These are phyloP conservation scores for Magnolia officinalis DNA, from an alignment of 164 flowering plant genomes.

Conservation along the genomic window DNA sequence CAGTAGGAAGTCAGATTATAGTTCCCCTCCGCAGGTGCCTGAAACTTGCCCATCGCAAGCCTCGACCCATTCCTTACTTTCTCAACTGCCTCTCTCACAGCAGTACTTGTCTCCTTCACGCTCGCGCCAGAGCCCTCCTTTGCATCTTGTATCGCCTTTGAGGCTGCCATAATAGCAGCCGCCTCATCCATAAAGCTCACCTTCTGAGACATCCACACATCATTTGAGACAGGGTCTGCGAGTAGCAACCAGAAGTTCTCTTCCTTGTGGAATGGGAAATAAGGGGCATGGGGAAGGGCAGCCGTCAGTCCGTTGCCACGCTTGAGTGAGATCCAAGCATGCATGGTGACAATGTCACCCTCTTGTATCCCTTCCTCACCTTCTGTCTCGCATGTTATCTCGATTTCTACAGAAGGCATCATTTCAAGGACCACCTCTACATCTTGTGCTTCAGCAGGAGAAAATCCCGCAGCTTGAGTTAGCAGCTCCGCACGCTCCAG, in stretches of 20 bases:
- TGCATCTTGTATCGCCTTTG: constrained; percentile 65
- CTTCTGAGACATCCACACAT: constrained; percentile 83
- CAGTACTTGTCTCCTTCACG: constrained; percentile 44
- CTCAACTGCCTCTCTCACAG: constrained; percentile 67
- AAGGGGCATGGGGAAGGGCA: constrained; percentile 88
- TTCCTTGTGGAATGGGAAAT: constrained; percentile 89
- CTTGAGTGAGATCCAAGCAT: constrained; percentile 77
- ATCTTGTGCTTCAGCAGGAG: constrained; percentile 59
- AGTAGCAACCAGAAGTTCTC: constrained; percentile 85
- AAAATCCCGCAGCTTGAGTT: constrained; percentile 65
- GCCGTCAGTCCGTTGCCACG: constrained; percentile 69
- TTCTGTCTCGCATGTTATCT: constrained; percentile 78
- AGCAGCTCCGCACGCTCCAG: constrained; percentile 74
- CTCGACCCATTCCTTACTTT: constrained; percentile 70
- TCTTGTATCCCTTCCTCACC: constrained; percentile 98
- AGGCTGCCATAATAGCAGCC: constrained; percentile 69
- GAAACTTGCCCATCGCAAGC: constrained; percentile 71
- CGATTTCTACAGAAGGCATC: constrained; percentile 73
- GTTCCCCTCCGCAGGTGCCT: constrained; percentile 70
- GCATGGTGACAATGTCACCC: constrained; percentile 86
- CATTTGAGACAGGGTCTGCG: constrained; percentile 68
- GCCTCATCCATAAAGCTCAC: constrained; percentile 83
- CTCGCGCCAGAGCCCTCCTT: constrained; percentile 75
- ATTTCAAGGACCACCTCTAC: constrained; percentile 77
- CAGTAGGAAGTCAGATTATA: constrained; percentile 70